Conservation (phyloP, 306 rosid species). For the Pyrus pyrifolia region DNA sequence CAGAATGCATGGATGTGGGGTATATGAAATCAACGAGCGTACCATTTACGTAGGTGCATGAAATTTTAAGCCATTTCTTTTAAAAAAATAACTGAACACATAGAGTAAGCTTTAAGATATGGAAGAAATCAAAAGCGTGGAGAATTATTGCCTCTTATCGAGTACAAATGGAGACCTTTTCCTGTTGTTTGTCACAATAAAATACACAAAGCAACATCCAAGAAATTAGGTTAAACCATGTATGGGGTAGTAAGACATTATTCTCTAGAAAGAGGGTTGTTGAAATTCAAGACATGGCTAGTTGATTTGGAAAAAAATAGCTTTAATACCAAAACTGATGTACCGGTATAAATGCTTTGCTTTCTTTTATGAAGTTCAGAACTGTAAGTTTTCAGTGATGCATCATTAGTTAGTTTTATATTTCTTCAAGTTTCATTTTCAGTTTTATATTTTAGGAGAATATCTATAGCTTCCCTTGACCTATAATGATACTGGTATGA, state of each 20-base stretch:
- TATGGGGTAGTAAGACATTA: neutral
- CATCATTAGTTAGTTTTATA: neutral
- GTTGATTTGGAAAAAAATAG: too few relatives aligned
- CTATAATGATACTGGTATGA: neutral
- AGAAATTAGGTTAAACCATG: too few relatives aligned
- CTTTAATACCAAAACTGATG: too few relatives aligned
- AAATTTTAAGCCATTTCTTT: slow-evolving; percentile 11
- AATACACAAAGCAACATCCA: too few relatives aligned
- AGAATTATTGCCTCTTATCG: neutral
- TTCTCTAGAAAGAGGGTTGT: too few relatives aligned
- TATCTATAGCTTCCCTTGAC: neutral
- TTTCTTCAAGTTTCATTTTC: neutral
- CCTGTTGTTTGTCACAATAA: too few relatives aligned
- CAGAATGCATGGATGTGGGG: slow-evolving; percentile 96
- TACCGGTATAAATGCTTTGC: too few relatives aligned
- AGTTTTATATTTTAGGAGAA: neutral
- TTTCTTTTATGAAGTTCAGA: neutral
- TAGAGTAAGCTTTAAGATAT: slow-evolving; percentile 5
- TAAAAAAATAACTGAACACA: neutral
- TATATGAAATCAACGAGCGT: slow-evolving; percentile 73
- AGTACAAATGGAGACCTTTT: neutral
- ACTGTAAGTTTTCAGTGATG: neutral
- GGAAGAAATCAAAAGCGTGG: slow-evolving; percentile 9
- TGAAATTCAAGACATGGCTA: too few relatives aligned
- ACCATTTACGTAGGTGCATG: slow-evolving; percentile 51